Evolutionary conservation across 352 stramenopile species (phyloP), one percentile per base, ranked within the genome.

Genomic region (Pythium monospermum): DNA sequence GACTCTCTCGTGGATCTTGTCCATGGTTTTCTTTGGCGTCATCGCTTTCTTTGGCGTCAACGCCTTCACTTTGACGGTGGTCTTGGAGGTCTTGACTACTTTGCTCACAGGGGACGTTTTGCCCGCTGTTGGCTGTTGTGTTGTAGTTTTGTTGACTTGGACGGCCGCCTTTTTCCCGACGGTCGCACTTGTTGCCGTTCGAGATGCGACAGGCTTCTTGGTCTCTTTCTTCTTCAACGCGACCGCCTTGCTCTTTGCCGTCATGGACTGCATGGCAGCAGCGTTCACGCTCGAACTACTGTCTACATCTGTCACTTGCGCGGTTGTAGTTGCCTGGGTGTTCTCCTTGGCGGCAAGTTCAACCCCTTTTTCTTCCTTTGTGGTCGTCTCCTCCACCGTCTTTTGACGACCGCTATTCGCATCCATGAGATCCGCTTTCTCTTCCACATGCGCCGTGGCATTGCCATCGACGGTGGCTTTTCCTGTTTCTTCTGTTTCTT

Each of bases 1-100:
- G 7, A 49, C 48, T 42, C 59, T 59, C 36, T 53, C 53, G 33
- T 68, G 59, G 37, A 59, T 37, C 36, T 59, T 59, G 13, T 55
- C 47, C 53, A 68, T 31, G n/a, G 28, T 57, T 37, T 38, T 42
- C 22, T 36, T 35, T 32, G 26, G 16, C 7, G 51, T 38, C 21
- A 41, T 51, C 15, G 27, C 36, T 12, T 11, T n/a, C 22, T 13
- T 28, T 21, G 49, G 33, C 25, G 1, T 26, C 30, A n/a, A 15
- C 3, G 28, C 8, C 18, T 6, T 18, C 15, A 23, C 40, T 1
- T 21, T n/a, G n/a, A n/a, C 27, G 1, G 30, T 22, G 19, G 5
- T 26, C 26, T 11, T 31, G 2, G 13, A 13, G 13, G 27, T 44
- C 16, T 50, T 30, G 3, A 12, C 15, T 16, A 16, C 11, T 18